Evolutionary conservation across 768 basidiomycete species (phyloP).

Genomic region (Cubamyces lactineus): DNA sequence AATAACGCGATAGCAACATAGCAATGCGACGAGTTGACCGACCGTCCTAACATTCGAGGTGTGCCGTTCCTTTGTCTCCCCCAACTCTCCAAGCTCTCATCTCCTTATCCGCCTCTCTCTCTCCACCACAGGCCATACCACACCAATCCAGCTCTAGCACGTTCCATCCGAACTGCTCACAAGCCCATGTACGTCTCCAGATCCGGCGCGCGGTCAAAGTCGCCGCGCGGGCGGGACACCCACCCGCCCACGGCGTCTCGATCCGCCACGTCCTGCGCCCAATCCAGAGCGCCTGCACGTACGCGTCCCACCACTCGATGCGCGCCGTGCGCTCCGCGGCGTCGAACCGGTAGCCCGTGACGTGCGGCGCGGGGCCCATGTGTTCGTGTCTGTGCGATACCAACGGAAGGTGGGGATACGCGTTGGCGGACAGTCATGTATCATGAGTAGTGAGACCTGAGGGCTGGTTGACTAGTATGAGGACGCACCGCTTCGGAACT

Average conservation of each 20-base stretch:
- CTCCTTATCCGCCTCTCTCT: too few relatives aligned
- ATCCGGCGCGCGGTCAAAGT: background rate
- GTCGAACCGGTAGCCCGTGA: constrained; percentile 4
- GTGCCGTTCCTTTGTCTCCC: too few relatives aligned
- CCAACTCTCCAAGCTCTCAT: too few relatives aligned
- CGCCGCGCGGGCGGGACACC: constrained; percentile 10
- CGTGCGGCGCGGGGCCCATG: constrained; percentile 11
- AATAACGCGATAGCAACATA: too few relatives aligned
- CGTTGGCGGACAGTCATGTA: too few relatives aligned
- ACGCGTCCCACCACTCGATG: constrained; percentile 16
- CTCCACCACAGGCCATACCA: too few relatives aligned
- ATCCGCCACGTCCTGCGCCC: constrained; percentile 1
- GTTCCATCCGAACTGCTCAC: background rate
- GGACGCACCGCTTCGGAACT: background rate
- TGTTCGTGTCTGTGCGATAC: background rate
- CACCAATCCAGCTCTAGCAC: too few relatives aligned
- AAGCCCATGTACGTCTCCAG: background rate
- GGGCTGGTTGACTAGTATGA: background rate
- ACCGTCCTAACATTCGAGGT: too few relatives aligned
- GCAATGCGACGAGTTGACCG: too few relatives aligned
- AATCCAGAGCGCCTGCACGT: constrained; percentile 1
- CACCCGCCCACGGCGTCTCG: constrained; percentile 5
- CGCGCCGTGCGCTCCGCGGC: background rate
- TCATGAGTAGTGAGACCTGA: background rate
- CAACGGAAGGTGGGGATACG: too few relatives aligned